These are phyloP conservation scores for Russula foetens DNA, from an alignment of 768 basidiomycete genomes.

Conservation along the genomic window DNA sequence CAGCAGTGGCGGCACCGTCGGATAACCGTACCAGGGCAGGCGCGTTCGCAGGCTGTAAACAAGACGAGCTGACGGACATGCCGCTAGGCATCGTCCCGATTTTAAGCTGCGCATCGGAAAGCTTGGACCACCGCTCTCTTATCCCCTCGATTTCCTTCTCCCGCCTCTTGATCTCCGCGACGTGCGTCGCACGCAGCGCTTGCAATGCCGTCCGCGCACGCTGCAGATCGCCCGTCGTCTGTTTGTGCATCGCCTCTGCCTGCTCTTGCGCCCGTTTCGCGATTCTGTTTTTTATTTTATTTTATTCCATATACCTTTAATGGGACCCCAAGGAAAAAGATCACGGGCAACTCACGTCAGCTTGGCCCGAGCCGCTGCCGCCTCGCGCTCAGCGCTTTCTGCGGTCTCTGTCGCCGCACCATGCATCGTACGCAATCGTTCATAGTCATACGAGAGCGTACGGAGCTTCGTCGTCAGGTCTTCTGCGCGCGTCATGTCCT, in stretches of 20 bases:
- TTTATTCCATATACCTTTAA: no score
- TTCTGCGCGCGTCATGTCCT: slow-evolving; percentile 76
- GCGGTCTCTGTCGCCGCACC: slow-evolving; percentile 47
- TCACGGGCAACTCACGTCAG: slow-evolving; percentile 42
- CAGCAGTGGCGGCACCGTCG: slow-evolving; percentile 20
- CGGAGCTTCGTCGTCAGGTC: slow-evolving; percentile 65
- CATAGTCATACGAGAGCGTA: slow-evolving; percentile 74
- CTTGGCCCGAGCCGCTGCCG: slow-evolving; percentile 62
- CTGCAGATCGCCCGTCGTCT: slow-evolving; percentile 60
- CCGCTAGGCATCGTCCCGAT: slow-evolving; percentile 29
- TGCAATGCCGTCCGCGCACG: slow-evolving; percentile 64
- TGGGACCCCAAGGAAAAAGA: no score
- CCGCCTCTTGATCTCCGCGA: slow-evolving; percentile 68
- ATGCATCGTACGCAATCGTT: slow-evolving; percentile 63
- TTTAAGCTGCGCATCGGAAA: slow-evolving; percentile 61
- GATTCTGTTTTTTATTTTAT: slow-evolving; percentile 27
- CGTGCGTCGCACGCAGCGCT: slow-evolving; percentile 57
- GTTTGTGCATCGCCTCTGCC: slow-evolving; percentile 60
- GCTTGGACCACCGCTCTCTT: slow-evolving; percentile 64
- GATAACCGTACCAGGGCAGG: slow-evolving; percentile 29
- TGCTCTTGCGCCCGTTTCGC: slow-evolving; percentile 46
- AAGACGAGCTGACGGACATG: slow-evolving; percentile 29
- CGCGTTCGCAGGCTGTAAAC: slow-evolving; percentile 40
- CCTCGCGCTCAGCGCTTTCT: slow-evolving; percentile 72
- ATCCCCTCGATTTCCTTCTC: slow-evolving; percentile 75